These are phyloP conservation scores for Raddia distichophylla DNA, from an alignment of 176 grass and related monocot species.

Conservation along the genomic window DNA sequence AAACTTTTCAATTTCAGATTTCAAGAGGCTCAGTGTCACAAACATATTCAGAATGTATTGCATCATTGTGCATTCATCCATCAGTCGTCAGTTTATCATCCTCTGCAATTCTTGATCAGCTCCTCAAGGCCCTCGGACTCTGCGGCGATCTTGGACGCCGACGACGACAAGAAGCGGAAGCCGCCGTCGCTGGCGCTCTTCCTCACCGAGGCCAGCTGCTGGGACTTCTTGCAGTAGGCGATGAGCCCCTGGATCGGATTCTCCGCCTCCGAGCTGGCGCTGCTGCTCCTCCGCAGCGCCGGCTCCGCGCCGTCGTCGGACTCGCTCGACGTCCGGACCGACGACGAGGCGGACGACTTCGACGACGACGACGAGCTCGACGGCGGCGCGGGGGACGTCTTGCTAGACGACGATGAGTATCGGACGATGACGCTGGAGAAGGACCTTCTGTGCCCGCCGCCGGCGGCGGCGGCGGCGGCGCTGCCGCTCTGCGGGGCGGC, in stretches of 20 bases:
- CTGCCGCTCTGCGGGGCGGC: constrained; percentile 8
- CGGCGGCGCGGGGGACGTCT: constrained; percentile 49
- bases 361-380: constrained; percentile 42
- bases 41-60: constrained; percentile 34
- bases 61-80: constrained; percentile 45
- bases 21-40: constrained; percentile 21
- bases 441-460: constrained; percentile 59
- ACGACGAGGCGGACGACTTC: constrained; percentile 58
- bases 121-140: constrained; percentile 49
- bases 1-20: constrained; percentile 25
- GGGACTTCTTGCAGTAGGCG: constrained; percentile 92
- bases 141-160: constrained; percentile 59
- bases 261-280: constrained; percentile 77
- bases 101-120: constrained; percentile 42
- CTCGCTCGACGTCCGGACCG: constrained; percentile 53
- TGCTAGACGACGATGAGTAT: constrained; percentile 42
- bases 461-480: neutral
- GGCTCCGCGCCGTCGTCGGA: constrained; percentile 40
- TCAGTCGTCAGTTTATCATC: constrained; percentile 5
- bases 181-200: constrained; percentile 84
- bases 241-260: constrained; percentile 91
- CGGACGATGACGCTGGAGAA: constrained; percentile 73
- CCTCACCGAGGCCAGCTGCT: constrained; percentile 63
- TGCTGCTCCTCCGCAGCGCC: constrained; percentile 81
- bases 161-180: constrained; percentile 49